Conservation (phyloP, 805 yeast genomes). For the Schwanniomyces occidentalis region DNA sequence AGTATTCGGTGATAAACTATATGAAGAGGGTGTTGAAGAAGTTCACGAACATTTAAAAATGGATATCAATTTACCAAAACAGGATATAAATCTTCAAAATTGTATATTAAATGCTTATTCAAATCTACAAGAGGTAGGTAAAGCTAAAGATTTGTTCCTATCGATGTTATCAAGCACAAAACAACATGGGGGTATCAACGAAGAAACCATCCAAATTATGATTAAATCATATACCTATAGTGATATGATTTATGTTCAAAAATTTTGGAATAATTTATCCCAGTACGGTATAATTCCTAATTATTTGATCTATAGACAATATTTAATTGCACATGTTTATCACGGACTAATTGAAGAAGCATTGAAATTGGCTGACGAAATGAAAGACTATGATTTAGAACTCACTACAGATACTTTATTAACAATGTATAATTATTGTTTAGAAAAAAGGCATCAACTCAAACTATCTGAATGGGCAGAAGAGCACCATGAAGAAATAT, state of each 20-base stretch:
- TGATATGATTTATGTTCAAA: constrained; percentile 55
- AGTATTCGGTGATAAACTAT: constrained; percentile 58
- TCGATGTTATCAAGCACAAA: constrained; percentile 55
- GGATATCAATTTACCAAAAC: constrained; percentile 51
- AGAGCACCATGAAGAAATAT: constrained; percentile 21
- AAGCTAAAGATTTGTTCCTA: constrained; percentile 60
- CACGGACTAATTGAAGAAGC: constrained; percentile 63
- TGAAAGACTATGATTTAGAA: constrained; percentile 48
- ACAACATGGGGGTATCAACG: constrained; percentile 49
- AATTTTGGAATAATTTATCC: constrained; percentile 62
- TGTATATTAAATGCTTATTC: constrained; percentile 64
- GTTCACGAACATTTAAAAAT: constrained; percentile 63
- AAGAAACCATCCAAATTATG: constrained; percentile 67
- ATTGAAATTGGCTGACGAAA: constrained; percentile 45
- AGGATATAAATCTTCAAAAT: constrained; percentile 61
- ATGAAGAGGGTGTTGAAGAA: constrained; percentile 65
- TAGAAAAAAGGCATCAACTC: constrained; percentile 29
- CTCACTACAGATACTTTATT: constrained; percentile 46
- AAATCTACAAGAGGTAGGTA: constrained; percentile 53
- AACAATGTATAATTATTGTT: constrained; percentile 47
- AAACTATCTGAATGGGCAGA: constrained; percentile 35
- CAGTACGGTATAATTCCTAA: constrained; percentile 54
- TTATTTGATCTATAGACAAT: constrained; percentile 54
- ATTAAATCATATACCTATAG: constrained; percentile 58
- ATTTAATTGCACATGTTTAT: constrained; percentile 68